These are phyloP conservation scores for Cladosporium sp. DNA, from an alignment of 2,329 filamentous ascomycete species.

Conservation along the genomic window DNA sequence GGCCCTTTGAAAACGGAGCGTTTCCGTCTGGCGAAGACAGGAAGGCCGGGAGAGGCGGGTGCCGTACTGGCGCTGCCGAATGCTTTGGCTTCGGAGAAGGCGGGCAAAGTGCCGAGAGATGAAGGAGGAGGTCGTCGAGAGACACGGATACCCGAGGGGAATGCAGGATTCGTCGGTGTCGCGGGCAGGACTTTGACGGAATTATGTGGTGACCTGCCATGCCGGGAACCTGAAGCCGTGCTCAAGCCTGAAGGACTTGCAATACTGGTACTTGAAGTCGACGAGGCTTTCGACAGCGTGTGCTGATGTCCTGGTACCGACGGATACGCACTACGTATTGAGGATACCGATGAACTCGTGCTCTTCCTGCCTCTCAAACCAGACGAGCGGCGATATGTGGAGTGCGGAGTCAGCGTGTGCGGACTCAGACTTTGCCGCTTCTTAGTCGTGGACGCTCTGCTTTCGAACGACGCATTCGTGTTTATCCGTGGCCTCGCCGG, in stretches of 20 bases:
- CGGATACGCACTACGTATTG: slow-evolving; percentile 84
- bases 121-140: slow-evolving; percentile 30
- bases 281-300: slow-evolving; percentile 90
- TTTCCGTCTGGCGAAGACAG: slow-evolving; percentile 75
- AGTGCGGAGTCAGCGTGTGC: slow-evolving; percentile 80
- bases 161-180: slow-evolving; percentile 69
- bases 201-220: slow-evolving; percentile 73
- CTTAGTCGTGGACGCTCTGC: slow-evolving; percentile 19
- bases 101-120: slow-evolving; percentile 26
- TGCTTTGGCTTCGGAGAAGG: slow-evolving; percentile 23
- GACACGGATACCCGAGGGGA: slow-evolving; percentile 82
- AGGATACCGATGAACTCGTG: slow-evolving; percentile 91
- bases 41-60: slow-evolving; percentile 51
- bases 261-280: slow-evolving; percentile 75
- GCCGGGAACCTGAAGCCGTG: slow-evolving; percentile 55
- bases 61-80: slow-evolving; percentile 20
- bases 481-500: slow-evolving; percentile 41
- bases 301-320: slow-evolving; percentile 63
- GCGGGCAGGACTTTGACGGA: slow-evolving; percentile 94
- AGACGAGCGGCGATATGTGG: slow-evolving; percentile 77
- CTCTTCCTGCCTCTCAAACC: slow-evolving; percentile 90
- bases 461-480: slow-evolving; percentile 36
- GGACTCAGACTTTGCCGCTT: slow-evolving; percentile 61
- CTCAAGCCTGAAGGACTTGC: slow-evolving; percentile 40
- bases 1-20: slow-evolving; percentile 80